phyloP scores from a whole-genome alignment of 2,329 filamentous ascomycete genomes.

The Colletotrichum caudatum region DNA sequence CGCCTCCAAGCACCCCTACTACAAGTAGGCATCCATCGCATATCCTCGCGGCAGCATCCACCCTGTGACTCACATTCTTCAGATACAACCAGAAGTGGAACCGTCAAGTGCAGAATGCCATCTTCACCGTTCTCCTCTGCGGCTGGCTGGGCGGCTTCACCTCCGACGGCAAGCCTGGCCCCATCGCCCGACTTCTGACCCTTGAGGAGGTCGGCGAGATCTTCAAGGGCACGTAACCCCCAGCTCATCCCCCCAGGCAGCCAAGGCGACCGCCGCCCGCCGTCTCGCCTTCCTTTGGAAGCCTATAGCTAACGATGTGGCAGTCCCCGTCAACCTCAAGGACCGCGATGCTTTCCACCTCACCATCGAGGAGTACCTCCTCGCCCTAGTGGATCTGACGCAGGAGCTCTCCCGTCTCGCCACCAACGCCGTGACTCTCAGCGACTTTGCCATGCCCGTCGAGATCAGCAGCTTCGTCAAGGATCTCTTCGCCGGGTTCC shows the following conservation, averaged over 20 bases:
- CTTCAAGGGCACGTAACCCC: conserved; percentile 70
- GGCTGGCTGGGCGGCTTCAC: conserved; percentile 85
- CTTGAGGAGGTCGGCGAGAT: conserved; percentile 88
- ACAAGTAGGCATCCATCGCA: conserved; percentile 73
- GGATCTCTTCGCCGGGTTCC: conserved; percentile 94
- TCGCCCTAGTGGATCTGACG: conserved; percentile 86
- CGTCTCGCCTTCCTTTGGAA: neutral
- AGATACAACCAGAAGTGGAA: conserved; percentile 89
- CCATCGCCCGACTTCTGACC: conserved; percentile 78
- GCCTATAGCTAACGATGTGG: neutral
- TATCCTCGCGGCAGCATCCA: neutral
- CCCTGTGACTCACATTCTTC: conserved; percentile 31
- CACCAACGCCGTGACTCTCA: conserved; percentile 92
- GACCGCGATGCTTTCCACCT: conserved; percentile 92
- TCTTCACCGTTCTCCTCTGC: conserved; percentile 66
- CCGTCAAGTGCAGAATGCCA: conserved; percentile 84
- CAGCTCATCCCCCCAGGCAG: conserved; percentile 10
- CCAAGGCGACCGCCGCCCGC: neutral
- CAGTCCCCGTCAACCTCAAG: conserved; percentile 92
- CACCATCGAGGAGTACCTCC: conserved; percentile 96
- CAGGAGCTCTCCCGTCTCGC: conserved; percentile 92
- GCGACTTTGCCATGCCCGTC: conserved; percentile 86
- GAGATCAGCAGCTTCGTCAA: conserved; percentile 94
- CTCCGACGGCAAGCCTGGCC: conserved; percentile 62
- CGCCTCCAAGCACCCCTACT: conserved; percentile 91